Evolutionary conservation across 805 yeast genomes (phyloP).

Genomic region (Peterozyma xylosa): DNA sequence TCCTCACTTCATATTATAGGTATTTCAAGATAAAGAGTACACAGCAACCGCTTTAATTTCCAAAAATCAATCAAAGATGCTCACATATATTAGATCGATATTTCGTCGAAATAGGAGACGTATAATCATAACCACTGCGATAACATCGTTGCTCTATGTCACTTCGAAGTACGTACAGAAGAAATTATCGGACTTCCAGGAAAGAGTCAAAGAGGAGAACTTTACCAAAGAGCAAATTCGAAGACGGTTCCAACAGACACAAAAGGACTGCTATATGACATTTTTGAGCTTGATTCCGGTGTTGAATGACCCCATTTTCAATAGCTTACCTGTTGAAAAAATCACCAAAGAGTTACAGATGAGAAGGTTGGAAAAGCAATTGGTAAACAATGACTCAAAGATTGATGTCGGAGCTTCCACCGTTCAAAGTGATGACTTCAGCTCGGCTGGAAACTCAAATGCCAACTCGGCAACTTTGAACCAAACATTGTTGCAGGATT

Average conservation of each 20-base stretch:
- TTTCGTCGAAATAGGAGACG: slow-evolving; percentile 36
- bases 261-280: slow-evolving; percentile 81
- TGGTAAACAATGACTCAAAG: slow-evolving; percentile 9
- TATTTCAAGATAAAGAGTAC: no score
- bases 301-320: slow-evolving; percentile 55
- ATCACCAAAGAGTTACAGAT: slow-evolving; percentile 64
- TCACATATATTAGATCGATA: slow-evolving; percentile 26
- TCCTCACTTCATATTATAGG: no score
- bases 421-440: slow-evolving; percentile 31
- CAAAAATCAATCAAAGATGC: slow-evolving; percentile 15
- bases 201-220: slow-evolving; percentile 45
- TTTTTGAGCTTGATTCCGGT: slow-evolving; percentile 78
- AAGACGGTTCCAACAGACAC: slow-evolving; percentile 84
- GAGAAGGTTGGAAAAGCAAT: slow-evolving; percentile 34
- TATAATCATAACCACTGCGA: slow-evolving; percentile 33
- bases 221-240: slow-evolving; percentile 63
- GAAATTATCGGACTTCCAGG: slow-evolving; percentile 42
- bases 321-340: slow-evolving; percentile 60
- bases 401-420: slow-evolving; percentile 12
- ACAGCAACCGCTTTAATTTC: no score
- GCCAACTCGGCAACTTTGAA: slow-evolving; percentile 16
- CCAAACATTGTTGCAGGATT: slow-evolving; percentile 9
- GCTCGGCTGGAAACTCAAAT: slow-evolving; percentile 17
- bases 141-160: slow-evolving; percentile 36
- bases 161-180: slow-evolving; percentile 32